Base-by-base conservation (phyloP, 2,329 filamentous ascomycete species). In the Byssothecium circinans region DNA sequence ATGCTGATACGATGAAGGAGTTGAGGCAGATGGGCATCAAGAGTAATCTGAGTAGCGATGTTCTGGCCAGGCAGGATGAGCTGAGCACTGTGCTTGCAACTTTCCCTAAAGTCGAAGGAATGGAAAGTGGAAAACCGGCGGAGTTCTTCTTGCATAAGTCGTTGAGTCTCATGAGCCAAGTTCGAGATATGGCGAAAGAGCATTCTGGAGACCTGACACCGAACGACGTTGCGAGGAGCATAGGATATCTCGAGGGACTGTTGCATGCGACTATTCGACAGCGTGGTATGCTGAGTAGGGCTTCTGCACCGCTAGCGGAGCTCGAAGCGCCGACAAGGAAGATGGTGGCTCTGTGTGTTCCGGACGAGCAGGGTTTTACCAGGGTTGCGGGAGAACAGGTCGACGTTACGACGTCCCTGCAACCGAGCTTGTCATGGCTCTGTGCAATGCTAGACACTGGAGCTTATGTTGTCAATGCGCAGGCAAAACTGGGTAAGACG, bases 21-120 rank as follows among this genome's bases (percentile, higher is more conserved):
- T 75, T 96, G 22, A 84, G 90, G 29, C 82, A 86, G 47, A 97
- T 99, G 92, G 94, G 94, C 3, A 82, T 99, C 60, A 87, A 86
- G 60, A 84, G 86, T 43, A 96, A 96, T 64, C 77, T 95, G 14
- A 84, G 87, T 55, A 85, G 84, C 12, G 84, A 88, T 63, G 78
- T 86, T 35, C 77, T 97, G 15, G 80, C 81, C 32, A 83, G 83
- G 43, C 94, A 99, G 69, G 78, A 81, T 22, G 87, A 88, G 0
- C 75, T 89, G 7, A 80, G 88, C 5, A 72, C 80, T 4, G 78
- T 96, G 2, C 78, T 99, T 22, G 81, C 89, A 1, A 79, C 78
- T 2, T 51, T 72, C 4, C 64, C 72, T 3, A 14, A 49, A 11
- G 43, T 63, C 8, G 17, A 19, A 15, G 43, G 29, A n/a, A 2